Evolutionary conservation across 345 rosid genomes (phyloP), one percentile per base, ranked within the genome.

Genomic region (Eucalyptus lansdowneana): DNA sequence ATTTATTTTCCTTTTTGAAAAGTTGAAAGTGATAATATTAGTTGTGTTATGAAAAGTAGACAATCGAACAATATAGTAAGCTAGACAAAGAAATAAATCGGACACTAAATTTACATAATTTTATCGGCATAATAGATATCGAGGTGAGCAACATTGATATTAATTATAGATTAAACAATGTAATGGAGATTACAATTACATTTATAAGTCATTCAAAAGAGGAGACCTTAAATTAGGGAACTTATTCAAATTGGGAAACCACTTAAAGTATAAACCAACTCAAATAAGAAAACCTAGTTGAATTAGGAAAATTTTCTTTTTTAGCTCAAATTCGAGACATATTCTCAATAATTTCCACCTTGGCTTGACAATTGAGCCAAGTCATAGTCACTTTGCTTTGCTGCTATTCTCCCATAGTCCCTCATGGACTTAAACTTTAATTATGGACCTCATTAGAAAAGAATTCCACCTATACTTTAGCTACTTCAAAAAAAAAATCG

Each of bases 91-190:
- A 58, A 58, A 58, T 58, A 10, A 58, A 58, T 25, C 1, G 3
- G 13, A 58, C 6, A 62, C 4, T 14, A n/a, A 7, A 65, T 65
- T 65, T 65, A 65, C 37, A 14, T n/a, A 17, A 5, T 65, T 65
- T 8, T 0, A 14, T 29, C 0, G 5, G 21, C 16, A 5, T 65
- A 65, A 65, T 17, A 16, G 8, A 65, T 11, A n/a, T 29, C 0
- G 21, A 14, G 17, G 76, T 29, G 34, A 8, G 19, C 10, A n/a
- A 6, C 11, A n/a, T 19, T n/a, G 21, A 67, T n/a, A n/a, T 67
- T 4, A 3, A 67, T 67, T n/a, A 67, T 67, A 67, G 16, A 67
- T n/a, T 8, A 67, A 67, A 8, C 21, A 14, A 67, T 67, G 34
- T 2, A 67, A 15, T 3, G 9, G 21, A 67, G 11, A 67, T 67